Evolutionary conservation across 495 filamentous ascomycete genomes (phyloP).

Genomic region (Lineolata rhizophorae): DNA sequence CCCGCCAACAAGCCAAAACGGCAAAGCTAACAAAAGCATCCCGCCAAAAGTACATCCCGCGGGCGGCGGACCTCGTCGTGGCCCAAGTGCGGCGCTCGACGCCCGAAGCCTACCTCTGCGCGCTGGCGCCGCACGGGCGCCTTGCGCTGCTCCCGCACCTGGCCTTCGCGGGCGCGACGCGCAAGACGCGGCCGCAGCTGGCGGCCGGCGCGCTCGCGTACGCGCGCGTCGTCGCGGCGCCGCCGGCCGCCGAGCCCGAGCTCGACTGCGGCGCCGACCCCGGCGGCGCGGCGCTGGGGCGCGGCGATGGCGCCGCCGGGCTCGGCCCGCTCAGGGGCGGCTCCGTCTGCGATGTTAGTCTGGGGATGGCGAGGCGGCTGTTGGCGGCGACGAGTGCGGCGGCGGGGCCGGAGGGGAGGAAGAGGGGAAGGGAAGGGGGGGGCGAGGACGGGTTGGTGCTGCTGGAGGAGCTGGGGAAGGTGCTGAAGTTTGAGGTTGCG

Average conservation of each 20-base stretch:
- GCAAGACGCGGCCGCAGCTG: constrained; percentile 73
- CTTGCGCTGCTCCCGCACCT: constrained; percentile 64
- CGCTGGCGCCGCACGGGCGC: constrained; percentile 45
- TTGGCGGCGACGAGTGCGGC: constrained; percentile 26
- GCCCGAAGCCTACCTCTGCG: constrained; percentile 53
- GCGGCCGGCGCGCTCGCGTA: constrained; percentile 58
- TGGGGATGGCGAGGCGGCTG: constrained; percentile 61
- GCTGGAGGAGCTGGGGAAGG: constrained; percentile 63
- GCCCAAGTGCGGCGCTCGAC: constrained; percentile 58
- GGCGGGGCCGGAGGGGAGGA: not conserved
- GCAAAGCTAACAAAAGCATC: not conserved
- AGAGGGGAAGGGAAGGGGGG: constrained; percentile 37
- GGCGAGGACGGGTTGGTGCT: constrained; percentile 41
- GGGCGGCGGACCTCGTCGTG: constrained; percentile 59
- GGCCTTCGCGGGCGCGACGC: constrained; percentile 74
- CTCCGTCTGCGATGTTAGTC: constrained; percentile 64
- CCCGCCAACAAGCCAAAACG: not conserved
- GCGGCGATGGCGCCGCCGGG: constrained; percentile 71
- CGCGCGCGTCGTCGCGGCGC: constrained; percentile 52
- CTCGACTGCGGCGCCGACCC: constrained; percentile 60
- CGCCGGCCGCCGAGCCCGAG: constrained; percentile 69
- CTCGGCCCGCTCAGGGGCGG: constrained; percentile 70
- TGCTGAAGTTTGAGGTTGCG: constrained; percentile 73
- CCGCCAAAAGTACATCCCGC: constrained; percentile 46
- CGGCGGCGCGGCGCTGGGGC: constrained; percentile 56